Base-by-base conservation (phyloP, 805 yeast genomes). In the Starmerella geochares region DNA sequence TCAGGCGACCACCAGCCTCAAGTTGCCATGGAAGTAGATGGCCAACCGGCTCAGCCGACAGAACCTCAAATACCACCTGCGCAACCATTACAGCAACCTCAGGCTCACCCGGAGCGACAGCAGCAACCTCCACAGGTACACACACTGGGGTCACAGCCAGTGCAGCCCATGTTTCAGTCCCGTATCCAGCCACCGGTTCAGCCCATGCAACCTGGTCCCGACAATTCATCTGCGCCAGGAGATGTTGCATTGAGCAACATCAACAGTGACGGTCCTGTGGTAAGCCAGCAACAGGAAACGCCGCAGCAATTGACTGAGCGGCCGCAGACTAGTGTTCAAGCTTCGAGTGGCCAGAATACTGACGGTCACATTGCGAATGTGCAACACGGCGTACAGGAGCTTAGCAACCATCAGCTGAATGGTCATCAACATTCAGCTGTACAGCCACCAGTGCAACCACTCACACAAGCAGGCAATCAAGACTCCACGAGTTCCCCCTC, bases 21-120 rank as follows among this genome's bases (percentile, higher is more conserved):
- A 79, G 81, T 38, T 62, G 71, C 35, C 49, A 61, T 40, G 44
- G 44, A 40, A 11, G 33, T 40, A 11, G 44, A 40, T 19, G 52
- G 38, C 24, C 41, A 29, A 42, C 42, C 37, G 31, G 57, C 55
- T 25, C 62, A 52, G 29, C 52, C 47, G 24, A 52, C 53, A 17
- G 54, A 51, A 43, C 52, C 39, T 29, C 62, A 55, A 44, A 58
- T 52, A 41, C 61, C 55, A 50, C 55, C 54, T 45, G 52, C 55
- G 6, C 47, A 47, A 10, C 50, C 48, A 13, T 52, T 50, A 20
- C 51, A 46, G 17, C 60, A 55, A 43, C 35, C 46, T 7, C 46
- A 42, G 37, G 46, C 37, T 3, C 46, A 42, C 9, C 46, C 46
- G 10, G 46, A 29, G 46, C 46, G 20, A 6, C 46, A 29, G 37